A percentile compares a stretch with the other conserved stretches of the same genome.
Conservation (phyloP, 2,329 filamentous ascomycete genomes). For the Nemania sp. region DNA sequence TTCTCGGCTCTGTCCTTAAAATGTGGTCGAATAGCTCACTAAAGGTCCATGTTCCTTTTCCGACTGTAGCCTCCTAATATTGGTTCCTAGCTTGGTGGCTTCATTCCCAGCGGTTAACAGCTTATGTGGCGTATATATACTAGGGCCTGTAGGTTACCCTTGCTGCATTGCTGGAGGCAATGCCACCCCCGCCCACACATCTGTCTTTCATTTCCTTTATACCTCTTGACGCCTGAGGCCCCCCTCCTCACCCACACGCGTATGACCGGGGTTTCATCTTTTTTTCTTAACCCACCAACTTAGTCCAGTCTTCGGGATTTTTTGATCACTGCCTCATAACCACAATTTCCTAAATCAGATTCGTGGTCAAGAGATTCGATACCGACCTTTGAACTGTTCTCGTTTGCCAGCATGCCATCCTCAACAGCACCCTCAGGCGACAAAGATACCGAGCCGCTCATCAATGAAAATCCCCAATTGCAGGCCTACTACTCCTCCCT, state of each 20-base stretch:
- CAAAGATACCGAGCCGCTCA: conserved; percentile 38
- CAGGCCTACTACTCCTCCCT: conserved; percentile 60
- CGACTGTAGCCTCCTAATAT: too few species aligned
- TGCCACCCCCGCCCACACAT: too few species aligned
- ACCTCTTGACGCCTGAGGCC: background rate
- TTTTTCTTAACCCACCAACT: background rate
- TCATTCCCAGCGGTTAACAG: too few species aligned
- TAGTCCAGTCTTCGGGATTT: background rate
- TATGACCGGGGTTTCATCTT: background rate
- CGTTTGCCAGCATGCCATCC: conserved; percentile 1
- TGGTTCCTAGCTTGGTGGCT: too few species aligned
- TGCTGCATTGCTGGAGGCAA: too few species aligned
- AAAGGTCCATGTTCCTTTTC: too few species aligned
- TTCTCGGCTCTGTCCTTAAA: too few species aligned
- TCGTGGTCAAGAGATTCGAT: background rate
- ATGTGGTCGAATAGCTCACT: too few species aligned
- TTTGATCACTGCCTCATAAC: background rate
- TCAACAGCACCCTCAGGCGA: background rate
- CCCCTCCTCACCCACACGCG: background rate
- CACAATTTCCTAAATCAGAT: too few species aligned
- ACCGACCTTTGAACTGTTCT: background rate
- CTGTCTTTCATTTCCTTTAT: background rate
- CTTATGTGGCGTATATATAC: too few species aligned
- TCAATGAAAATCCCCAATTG: conserved; percentile 55
- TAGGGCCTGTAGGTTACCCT: too few species aligned